Percentiles rank a stretch among this genome's conserved stretches.
These are phyloP conservation scores for Talaromyces verruculosus DNA, from an alignment of 2,329 filamentous ascomycete species.

Conservation along the genomic window DNA sequence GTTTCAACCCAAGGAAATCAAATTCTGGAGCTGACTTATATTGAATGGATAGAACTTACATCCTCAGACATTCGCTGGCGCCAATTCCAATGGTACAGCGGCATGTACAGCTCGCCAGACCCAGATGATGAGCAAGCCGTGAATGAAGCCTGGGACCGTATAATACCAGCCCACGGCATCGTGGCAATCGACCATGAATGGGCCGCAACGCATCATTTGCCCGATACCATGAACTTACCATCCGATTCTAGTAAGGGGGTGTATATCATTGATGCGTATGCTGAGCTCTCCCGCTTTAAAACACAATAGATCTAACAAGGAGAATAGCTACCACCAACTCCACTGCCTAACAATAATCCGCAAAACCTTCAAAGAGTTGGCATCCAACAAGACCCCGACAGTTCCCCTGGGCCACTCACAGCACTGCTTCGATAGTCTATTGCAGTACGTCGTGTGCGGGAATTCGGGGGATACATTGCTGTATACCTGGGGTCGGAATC, in stretches of 20 bases:
- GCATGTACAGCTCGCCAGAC: background rate
- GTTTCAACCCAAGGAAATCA: background rate
- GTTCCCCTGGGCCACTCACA: conserved; percentile 17
- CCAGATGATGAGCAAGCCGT: background rate
- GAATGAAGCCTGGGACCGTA: conserved; percentile 26
- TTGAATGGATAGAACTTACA: background rate
- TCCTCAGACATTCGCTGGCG: background rate
- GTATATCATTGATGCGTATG: conserved; percentile 24
- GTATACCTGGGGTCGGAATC: conserved; percentile 20
- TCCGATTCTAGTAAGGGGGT: conserved; percentile 24
- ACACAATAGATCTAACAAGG: background rate
- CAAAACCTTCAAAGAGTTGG: conserved; percentile 23
- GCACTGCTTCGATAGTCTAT: conserved; percentile 25
- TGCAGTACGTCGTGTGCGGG: conserved; percentile 22
- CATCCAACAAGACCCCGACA: background rate
- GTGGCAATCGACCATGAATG: conserved; percentile 30
- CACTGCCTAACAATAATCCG: conserved; percentile 26
- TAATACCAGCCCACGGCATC: conserved; percentile 31
- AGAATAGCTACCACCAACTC: conserved; percentile 23
- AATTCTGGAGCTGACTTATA: too few relatives aligned
- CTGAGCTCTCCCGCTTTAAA: background rate
- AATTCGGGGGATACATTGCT: conserved; percentile 23
- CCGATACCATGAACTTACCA: conserved; percentile 25
- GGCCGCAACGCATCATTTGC: conserved; percentile 26
- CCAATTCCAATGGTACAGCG: background rate